Percentiles rank a stretch among this genome's conserved stretches.
Conservation (phyloP, 1,284 basidiomycete species). For the Gomphus bonarii region DNA sequence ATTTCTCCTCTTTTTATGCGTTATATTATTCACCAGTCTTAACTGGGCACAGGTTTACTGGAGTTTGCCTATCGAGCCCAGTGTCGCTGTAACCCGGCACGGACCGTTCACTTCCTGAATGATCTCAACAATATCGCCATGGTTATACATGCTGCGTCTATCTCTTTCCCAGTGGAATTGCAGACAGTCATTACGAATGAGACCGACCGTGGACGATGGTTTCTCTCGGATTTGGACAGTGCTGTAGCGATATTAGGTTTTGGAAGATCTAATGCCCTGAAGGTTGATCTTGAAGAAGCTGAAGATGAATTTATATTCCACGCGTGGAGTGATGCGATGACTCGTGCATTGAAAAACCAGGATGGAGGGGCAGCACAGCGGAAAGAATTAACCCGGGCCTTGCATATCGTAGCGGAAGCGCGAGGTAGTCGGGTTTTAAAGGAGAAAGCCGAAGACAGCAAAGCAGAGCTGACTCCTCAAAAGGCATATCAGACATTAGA, state of each 20-base stretch:
- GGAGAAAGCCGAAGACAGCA: slow-evolving; percentile 41
- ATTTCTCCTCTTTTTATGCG: slow-evolving; percentile 27
- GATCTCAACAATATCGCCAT: slow-evolving; percentile 41
- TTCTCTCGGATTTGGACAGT: slow-evolving; percentile 36
- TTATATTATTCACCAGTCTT: slow-evolving; percentile 2
- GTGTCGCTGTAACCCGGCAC: slow-evolving; percentile 61
- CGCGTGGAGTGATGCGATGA: slow-evolving; percentile 56
- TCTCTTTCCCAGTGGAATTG: slow-evolving; percentile 32
- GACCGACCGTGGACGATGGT: slow-evolving; percentile 53
- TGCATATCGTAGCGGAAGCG: slow-evolving; percentile 53
- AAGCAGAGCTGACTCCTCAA: slow-evolving; percentile 57
- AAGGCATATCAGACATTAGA: slow-evolving; percentile 69
- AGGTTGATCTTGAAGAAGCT: slow-evolving; percentile 57
- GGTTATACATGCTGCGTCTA: slow-evolving; percentile 33
- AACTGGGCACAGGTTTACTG: slow-evolving; percentile 41
- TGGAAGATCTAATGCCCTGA: slow-evolving; percentile 44
- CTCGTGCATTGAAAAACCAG: slow-evolving; percentile 42
- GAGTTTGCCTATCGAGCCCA: slow-evolving; percentile 69
- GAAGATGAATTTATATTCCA: slow-evolving; percentile 56
- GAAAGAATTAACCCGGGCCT: slow-evolving; percentile 47
- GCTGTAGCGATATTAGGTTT: slow-evolving; percentile 52
- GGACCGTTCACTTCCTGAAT: slow-evolving; percentile 53
- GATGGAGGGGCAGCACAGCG: slow-evolving; percentile 31
- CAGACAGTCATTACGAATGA: slow-evolving; percentile 49
- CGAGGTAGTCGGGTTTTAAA: slow-evolving; percentile 40